Evolutionary conservation across 1,139 yeast genomes (phyloP), one percentile per base, ranked within the genome.

Genomic region (Yamadazyma diospyri): DNA sequence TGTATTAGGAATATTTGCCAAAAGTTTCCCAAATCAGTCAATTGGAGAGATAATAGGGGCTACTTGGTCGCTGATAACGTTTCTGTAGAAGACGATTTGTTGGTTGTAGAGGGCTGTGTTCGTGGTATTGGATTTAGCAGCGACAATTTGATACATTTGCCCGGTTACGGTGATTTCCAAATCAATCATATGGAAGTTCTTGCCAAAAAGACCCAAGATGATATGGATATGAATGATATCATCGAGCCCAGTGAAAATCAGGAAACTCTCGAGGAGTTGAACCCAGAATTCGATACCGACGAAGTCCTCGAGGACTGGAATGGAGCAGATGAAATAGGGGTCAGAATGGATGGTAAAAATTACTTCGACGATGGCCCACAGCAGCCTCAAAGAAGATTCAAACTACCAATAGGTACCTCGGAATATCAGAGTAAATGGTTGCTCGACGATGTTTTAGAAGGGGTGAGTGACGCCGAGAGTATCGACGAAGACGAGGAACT

Each of bases 371-470:
- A 63, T 44, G 25, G 21, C 1, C 27, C 29, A 9, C 64, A 55
- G 26, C 48, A 42, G 32, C 50, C 40, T 45, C 53, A 36, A 58
- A 61, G 51, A 36, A 64, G 59, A 38, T 53, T 48, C 40, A 74
- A 67, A 48, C 64, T 86, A 19, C 97, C 97, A 13, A 76, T 76
- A 50, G 97, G 97, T 15, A 81, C 95, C 30, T 88, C 97, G 0
- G 95, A 84, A 38, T 89, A 89, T 55, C 98, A 92, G 61, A 86
- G 95, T 6, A 78, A 86, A 53, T 92, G 98, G 98, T 74, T 84
- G 47, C 64, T 87, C 32, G 94, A 69, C 38, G 75, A 69, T 42
- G 69, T 65, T 19, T 57, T 72, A 33, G 73, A 66, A 39, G 64
- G 59, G 12, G 66, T 65, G 48, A 75, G 73, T 21, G 77, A 74